These are phyloP conservation scores for Saprolegnia diclina DNA, from an alignment of 352 stramenopile species.

Conservation along the genomic window DNA sequence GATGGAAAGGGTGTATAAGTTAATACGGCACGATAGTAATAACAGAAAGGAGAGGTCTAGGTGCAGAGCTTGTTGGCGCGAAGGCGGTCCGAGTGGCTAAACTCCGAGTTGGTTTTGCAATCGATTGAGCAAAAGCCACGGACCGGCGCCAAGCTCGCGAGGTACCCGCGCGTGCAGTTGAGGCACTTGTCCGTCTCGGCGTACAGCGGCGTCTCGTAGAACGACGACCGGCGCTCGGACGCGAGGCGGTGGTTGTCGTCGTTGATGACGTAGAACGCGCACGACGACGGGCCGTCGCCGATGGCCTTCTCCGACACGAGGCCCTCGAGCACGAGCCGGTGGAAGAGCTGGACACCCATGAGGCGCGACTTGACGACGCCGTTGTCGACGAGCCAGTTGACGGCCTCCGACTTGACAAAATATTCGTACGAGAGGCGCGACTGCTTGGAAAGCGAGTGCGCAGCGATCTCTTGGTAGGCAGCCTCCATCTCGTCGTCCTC, in stretches of 20 bases:
- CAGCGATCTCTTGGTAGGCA: slow-evolving; percentile 61
- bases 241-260: slow-evolving; percentile 42
- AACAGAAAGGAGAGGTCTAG: not conserved
- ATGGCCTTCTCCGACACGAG: slow-evolving; percentile 67
- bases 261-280: slow-evolving; percentile 64
- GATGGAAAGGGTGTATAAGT: not conserved
- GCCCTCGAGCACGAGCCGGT: slow-evolving; percentile 56
- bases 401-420: slow-evolving; percentile 78
- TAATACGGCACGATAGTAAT: not conserved
- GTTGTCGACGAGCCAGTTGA: slow-evolving; percentile 75
- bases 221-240: slow-evolving; percentile 44
- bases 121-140: slow-evolving; percentile 82
- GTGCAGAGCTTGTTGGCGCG: slow-evolving; percentile 15
- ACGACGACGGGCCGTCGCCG: slow-evolving; percentile 37
- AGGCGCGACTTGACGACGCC: slow-evolving; percentile 56
- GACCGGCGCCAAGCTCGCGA: slow-evolving; percentile 50
- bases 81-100: slow-evolving; percentile 18
- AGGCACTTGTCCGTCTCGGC: slow-evolving; percentile 75
- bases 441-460: slow-evolving; percentile 57
- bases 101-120: slow-evolving; percentile 73
- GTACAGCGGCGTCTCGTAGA: slow-evolving; percentile 61
- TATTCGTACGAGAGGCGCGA: slow-evolving; percentile 77
- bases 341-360: slow-evolving; percentile 47
- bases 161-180: slow-evolving; percentile 72
- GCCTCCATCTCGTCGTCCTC: slow-evolving; percentile 54